Evolutionary conservation across 345 rosid genomes (phyloP).

Genomic region (Clarkia xantiana): DNA sequence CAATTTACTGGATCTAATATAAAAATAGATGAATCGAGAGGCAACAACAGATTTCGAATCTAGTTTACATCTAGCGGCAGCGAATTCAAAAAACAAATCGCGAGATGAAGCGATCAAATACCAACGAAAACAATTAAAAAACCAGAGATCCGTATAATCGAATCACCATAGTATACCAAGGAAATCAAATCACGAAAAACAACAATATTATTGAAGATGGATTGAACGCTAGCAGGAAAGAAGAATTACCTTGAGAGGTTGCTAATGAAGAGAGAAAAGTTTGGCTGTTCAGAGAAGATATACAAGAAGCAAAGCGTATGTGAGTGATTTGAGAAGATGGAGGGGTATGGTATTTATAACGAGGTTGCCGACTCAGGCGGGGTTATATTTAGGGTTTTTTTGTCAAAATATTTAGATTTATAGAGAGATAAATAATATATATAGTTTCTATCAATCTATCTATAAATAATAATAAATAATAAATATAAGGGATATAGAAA

Average conservation of each 20-base stretch:
- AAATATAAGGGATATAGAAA: background rate
- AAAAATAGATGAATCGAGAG: background rate
- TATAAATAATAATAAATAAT: no score
- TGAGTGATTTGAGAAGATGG: background rate
- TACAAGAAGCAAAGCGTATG: background rate
- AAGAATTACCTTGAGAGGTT: background rate
- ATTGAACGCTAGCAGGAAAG: background rate
- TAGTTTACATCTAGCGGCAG: background rate
- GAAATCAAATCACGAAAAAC: background rate
- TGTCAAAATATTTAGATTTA: no score
- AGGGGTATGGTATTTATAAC: background rate
- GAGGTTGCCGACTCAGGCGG: background rate
- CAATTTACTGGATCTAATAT: background rate
- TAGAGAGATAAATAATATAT: no score
- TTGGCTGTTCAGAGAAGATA: background rate
- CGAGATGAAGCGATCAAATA: background rate
- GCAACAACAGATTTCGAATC: background rate
- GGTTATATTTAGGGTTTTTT: background rate
- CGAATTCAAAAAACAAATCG: background rate
- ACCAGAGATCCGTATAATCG: background rate
- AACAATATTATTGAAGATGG: background rate
- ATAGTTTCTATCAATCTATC: no score
- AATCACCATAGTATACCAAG: no score
- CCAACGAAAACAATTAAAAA: background rate
- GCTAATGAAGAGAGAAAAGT: background rate